Conservation (phyloP, 495 filamentous ascomycete species). For the Choiromyces venosus region DNA sequence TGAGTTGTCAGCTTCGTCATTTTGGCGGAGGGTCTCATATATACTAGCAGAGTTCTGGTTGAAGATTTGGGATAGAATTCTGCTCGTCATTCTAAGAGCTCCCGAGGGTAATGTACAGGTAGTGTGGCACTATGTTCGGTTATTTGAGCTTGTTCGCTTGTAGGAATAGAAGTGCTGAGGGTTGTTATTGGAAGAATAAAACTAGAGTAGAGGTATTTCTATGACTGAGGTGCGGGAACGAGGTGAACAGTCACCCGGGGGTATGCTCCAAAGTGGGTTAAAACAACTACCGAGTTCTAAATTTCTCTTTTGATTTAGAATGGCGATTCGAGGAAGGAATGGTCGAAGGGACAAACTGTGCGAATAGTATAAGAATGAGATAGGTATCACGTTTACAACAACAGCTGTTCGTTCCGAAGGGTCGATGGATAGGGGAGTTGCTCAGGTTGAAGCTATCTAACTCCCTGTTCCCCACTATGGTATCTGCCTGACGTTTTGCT, state of each 20-base stretch:
- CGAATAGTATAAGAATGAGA: background rate
- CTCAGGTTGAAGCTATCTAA: background rate
- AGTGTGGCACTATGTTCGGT: background rate
- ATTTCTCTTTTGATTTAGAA: background rate
- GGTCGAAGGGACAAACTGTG: background rate
- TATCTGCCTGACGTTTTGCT: background rate
- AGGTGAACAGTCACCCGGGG: background rate
- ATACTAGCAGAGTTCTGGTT: slow-evolving; percentile 39
- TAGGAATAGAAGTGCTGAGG: background rate
- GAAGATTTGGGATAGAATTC: slow-evolving; percentile 40
- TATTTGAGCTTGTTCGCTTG: background rate
- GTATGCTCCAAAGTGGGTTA: background rate
- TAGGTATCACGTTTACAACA: background rate
- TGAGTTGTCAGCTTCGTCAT: slow-evolving; percentile 33
- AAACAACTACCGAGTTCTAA: background rate
- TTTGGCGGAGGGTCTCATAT: slow-evolving; percentile 40
- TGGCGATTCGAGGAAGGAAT: background rate
- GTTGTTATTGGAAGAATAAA: background rate
- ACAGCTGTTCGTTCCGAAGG: background rate
- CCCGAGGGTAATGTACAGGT: background rate
- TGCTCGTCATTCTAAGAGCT: slow-evolving; percentile 32
- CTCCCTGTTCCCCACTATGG: background rate
- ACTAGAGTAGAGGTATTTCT: background rate
- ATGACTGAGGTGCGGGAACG: background rate
- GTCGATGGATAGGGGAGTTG: background rate